Base-by-base conservation (phyloP, 257 asterid species). In the Knoxia roxburghii region DNA sequence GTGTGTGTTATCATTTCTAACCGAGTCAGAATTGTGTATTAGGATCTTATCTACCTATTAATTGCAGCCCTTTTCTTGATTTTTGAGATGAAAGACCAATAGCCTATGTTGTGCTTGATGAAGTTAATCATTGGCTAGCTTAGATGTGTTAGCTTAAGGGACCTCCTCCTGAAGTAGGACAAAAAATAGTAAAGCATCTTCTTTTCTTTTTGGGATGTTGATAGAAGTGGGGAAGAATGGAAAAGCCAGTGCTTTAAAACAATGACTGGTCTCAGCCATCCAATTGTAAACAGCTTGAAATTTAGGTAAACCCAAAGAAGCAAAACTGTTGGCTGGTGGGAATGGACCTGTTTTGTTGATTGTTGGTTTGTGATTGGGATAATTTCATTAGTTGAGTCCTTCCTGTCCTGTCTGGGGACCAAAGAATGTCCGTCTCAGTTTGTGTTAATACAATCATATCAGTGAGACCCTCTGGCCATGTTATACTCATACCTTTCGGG, bases 81-180 rank as follows among this genome's bases (percentile, higher is more conserved):
- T 50, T 39, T 52, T 37, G 13, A 0, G 23, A 51, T 9, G 50
- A 51, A 24, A 65, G 1, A 37, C 32, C 59, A 13, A 35, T 0
- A 50, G 70, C 70, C 30, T n/a, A 20, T 30, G 30, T 29, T 7
- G 40, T 63, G 21, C 68, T 60, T 63, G 39, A 43, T 64, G 20
- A 27, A 45, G 23, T 32, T 32, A 32, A 49, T 23, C 26, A 62
- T 7, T 13, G n/a, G n/a, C n/a, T n/a, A n/a, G 39, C 13, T 24
- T 43, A 27, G 61, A 32, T 58, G 26, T 18, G 40, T 56, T 29
- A 56, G 29, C 4, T 10, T 56, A 26, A 21, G 21, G 61, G 61
- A n/a, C n/a, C n/a, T n/a, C 6, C 5, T 64, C 23, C 51, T 4
- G 30, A 48, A 6, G 8, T 57, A 35, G 45, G 58, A 64, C 57